Percentiles rank a stretch among this genome's conserved stretches.
Evolutionary conservation across 176 grass and related monocot genomes (phyloP).

Genomic region (Aechmea fasciata): DNA sequence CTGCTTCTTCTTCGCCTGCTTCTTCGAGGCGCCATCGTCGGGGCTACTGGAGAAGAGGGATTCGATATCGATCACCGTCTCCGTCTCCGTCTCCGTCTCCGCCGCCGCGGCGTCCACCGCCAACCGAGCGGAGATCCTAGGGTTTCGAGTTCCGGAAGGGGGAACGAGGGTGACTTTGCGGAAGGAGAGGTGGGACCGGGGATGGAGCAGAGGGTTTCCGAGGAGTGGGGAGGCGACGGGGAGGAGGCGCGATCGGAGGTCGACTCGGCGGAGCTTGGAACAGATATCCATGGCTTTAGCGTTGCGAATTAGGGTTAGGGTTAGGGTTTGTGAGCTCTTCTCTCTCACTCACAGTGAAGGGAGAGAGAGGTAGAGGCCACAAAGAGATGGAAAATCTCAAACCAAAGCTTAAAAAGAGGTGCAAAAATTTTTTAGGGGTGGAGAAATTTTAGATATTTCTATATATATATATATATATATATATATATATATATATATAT

Average conservation of each 20-base stretch:
- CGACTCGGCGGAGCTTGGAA: slow-evolving; percentile 36
- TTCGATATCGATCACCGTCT: slow-evolving; percentile 24
- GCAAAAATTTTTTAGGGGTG: background rate
- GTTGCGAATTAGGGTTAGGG: background rate
- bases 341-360: background rate
- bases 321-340: background rate
- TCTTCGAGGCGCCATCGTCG: slow-evolving; percentile 5
- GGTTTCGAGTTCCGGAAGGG: slow-evolving; percentile 26
- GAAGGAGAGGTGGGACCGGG: background rate
- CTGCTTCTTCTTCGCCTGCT: slow-evolving; percentile 46
- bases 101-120: slow-evolving; percentile 30
- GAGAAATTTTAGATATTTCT: background rate
- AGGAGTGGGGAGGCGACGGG: slow-evolving; percentile 21
- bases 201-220: background rate
- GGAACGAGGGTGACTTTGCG: slow-evolving; percentile 1
- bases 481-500: no score
- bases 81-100: slow-evolving; percentile 14
- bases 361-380: background rate
- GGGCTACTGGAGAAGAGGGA: slow-evolving; percentile 46
- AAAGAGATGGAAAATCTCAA: background rate
- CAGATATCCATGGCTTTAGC: slow-evolving; percentile 23
- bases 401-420: background rate
- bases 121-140: slow-evolving; percentile 14
- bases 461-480: no score
- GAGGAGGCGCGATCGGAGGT: slow-evolving; percentile 18